These are phyloP conservation scores for Salvia sclarea DNA, from an alignment of 305 asterid genomes.

Conservation along the genomic window DNA sequence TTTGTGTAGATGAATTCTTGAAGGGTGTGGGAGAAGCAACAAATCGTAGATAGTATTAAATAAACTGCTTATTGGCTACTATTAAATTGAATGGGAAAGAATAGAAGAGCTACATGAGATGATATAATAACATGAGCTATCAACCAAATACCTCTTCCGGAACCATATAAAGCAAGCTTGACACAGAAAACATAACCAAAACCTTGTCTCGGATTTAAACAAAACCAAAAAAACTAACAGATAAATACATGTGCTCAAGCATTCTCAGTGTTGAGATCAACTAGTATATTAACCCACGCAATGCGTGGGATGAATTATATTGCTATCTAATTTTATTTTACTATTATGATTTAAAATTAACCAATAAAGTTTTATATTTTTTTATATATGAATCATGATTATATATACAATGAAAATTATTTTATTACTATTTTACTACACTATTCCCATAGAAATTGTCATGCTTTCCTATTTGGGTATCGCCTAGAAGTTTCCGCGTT, in stretches of 20 bases:
- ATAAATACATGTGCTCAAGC: slow-evolving; percentile 13
- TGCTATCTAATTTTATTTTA: too few relatives aligned
- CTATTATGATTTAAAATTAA: too few relatives aligned
- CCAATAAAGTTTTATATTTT: too few relatives aligned
- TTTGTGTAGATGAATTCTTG: not conserved
- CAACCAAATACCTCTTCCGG: not conserved
- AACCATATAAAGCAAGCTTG: slow-evolving; percentile 16
- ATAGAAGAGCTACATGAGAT: not conserved
- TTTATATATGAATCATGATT: too few relatives aligned
- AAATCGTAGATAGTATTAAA: not conserved
- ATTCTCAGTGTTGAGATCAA: slow-evolving; percentile 11
- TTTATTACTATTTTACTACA: too few relatives aligned
- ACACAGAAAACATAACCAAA: slow-evolving; percentile 18
- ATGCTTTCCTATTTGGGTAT: too few relatives aligned
- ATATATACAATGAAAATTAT: too few relatives aligned
- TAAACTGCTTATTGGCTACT: not conserved
- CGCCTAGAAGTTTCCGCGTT: too few relatives aligned
- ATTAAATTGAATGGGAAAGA: not conserved
- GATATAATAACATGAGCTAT: not conserved
- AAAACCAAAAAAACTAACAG: not conserved
- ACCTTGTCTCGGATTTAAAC: slow-evolving; percentile 19
- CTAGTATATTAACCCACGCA: too few relatives aligned
- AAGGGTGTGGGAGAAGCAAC: not conserved
- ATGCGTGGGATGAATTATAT: too few relatives aligned
- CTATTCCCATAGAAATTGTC: too few relatives aligned